Evolutionary conservation across 1,139 yeast genomes (phyloP).

Genomic region (Meyerozyma smithsonii): DNA sequence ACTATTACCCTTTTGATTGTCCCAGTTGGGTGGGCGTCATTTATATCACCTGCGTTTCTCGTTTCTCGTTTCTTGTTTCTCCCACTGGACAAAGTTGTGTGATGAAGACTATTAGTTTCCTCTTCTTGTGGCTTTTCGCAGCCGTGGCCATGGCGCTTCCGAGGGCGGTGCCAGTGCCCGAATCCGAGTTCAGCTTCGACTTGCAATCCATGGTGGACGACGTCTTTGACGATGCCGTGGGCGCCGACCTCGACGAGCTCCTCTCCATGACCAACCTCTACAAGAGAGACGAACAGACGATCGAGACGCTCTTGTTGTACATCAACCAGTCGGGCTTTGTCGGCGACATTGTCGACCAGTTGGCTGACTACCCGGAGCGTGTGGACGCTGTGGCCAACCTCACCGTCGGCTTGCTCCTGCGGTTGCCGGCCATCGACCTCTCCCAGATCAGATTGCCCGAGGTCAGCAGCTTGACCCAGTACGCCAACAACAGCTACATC

Average conservation of each 20-base stretch:
- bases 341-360: conserved; percentile 31
- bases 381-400: conserved; percentile 27
- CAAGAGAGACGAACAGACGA: conserved; percentile 18
- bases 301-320: conserved; percentile 20
- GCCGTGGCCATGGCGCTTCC: conserved; percentile 14
- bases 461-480: conserved; percentile 14
- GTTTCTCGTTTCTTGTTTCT: too few relatives aligned
- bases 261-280: conserved; percentile 2
- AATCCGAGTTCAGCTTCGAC: conserved; percentile 15
- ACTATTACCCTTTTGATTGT: neutral
- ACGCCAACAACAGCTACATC: conserved; percentile 24
- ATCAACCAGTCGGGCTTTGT: conserved; percentile 36
- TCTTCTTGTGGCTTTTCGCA: conserved; percentile 6
- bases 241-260: conserved; percentile 3
- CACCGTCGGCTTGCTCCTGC: conserved; percentile 18
- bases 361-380: conserved; percentile 29
- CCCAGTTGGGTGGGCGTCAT: neutral
- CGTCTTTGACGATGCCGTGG: conserved; percentile 8
- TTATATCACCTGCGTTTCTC: neutral
- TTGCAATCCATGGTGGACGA: conserved; percentile 11
- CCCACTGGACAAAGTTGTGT: too few relatives aligned
- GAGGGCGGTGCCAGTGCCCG: conserved; percentile 16
- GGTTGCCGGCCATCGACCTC: conserved; percentile 4
- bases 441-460: conserved; percentile 5
- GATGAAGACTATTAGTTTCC: conserved; percentile 5